Conservation (phyloP, 2,329 filamentous ascomycete species). For the Colletotrichum endophyticum region DNA sequence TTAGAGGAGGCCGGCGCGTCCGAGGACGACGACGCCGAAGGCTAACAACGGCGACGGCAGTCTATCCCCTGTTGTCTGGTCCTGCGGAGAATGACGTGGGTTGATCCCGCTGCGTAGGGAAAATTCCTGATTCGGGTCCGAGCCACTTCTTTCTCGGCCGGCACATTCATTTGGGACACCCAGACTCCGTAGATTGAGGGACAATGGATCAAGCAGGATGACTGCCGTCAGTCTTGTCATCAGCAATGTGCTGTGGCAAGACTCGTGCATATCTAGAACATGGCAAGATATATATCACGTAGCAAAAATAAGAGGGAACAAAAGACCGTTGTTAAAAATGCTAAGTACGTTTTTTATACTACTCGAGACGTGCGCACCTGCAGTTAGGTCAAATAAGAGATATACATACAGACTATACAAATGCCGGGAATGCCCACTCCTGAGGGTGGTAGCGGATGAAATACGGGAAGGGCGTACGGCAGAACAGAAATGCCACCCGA, state of each 20-base stretch:
- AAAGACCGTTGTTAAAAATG: not conserved
- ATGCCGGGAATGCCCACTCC: not conserved
- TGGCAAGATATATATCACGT: not conserved
- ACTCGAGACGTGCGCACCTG: not conserved
- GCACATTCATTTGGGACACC: not conserved
- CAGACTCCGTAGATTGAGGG: conserved; percentile 56
- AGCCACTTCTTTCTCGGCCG: not conserved
- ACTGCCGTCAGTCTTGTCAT: conserved; percentile 54
- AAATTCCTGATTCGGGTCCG: not conserved
- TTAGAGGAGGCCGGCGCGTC: conserved; percentile 55
- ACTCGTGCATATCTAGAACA: conserved; percentile 14
- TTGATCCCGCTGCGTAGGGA: not conserved
- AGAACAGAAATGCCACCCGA: not conserved
- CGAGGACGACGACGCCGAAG: conserved; percentile 66
- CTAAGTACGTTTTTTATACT: not conserved
- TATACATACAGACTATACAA: conserved; percentile 14
- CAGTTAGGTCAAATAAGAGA: not conserved
- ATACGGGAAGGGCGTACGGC: not conserved
- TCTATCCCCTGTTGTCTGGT: conserved; percentile 72
- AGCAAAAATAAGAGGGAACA: not conserved
- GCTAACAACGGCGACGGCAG: conserved; percentile 63
- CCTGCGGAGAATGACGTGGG: conserved; percentile 44
- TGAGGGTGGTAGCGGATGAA: not conserved
- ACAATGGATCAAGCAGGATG: conserved; percentile 68
- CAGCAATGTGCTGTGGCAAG: conserved; percentile 34